Conservation (phyloP, 805 yeast species). For the Torulaspora quercuum region DNA sequence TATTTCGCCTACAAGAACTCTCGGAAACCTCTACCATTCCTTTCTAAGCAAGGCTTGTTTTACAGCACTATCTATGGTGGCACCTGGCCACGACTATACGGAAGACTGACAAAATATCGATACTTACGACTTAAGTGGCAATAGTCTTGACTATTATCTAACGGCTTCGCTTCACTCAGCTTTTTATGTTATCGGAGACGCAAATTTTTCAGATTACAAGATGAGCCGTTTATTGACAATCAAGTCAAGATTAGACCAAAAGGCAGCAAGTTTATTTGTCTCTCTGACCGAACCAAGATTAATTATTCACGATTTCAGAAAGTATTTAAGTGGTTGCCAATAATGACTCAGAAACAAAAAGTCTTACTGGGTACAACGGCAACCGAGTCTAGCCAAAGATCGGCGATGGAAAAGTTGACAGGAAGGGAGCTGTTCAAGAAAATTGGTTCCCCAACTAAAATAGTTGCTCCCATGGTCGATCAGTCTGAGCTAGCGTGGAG, state of each 20-base stretch:
- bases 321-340: conserved; percentile 2
- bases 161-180: no score
- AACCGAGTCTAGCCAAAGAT: not conserved
- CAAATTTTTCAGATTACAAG: conserved; percentile 8
- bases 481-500: conserved; percentile 97
- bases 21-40: no score
- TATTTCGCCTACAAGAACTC: no score
- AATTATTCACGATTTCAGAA: conserved; percentile 1
- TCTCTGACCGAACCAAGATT: conserved; percentile 6
- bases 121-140: no score
- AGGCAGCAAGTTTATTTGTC: not conserved
- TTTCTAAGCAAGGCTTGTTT: no score
- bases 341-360: conserved; percentile 9
- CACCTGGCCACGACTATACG: no score
- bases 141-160: no score
- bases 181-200: conserved; percentile 2
- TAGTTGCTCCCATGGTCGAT: conserved; percentile 99
- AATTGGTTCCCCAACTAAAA: conserved; percentile 71
- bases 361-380: not conserved
- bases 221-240: conserved; percentile 2
- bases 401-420: conserved; percentile 20
- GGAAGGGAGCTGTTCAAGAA: conserved; percentile 71
- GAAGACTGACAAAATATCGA: no score
- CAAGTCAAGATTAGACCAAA: not conserved
- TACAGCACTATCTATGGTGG: no score